Conservation (phyloP, 2,329 filamentous ascomycete species). For the Aspergillus flavus region DNA sequence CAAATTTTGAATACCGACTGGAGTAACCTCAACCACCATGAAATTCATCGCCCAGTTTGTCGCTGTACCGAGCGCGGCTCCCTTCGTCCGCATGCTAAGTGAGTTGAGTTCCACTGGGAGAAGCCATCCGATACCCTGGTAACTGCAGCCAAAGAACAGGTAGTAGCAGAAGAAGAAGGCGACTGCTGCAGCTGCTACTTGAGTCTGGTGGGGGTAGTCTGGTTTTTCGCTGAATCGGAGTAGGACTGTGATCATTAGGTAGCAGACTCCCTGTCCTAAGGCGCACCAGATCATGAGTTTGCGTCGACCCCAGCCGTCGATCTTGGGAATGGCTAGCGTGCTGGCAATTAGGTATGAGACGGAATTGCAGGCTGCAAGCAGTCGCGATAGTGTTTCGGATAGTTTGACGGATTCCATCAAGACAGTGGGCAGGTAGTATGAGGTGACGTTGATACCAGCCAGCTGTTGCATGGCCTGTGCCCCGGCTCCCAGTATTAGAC, state of each 20-base stretch:
- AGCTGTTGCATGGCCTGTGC: conserved; percentile 44
- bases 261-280: conserved; percentile 53
- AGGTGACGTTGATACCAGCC: conserved; percentile 41
- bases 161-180: conserved; percentile 50
- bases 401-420: conserved; percentile 47
- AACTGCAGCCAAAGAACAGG: conserved; percentile 42
- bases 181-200: conserved; percentile 51
- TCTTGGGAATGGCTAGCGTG: conserved; percentile 46
- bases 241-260: conserved; percentile 51
- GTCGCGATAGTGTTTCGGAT: conserved; percentile 40
- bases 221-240: conserved; percentile 29
- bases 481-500: conserved; percentile 50
- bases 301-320: conserved; percentile 53
- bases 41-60: conserved; percentile 39
- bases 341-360: conserved; percentile 51
- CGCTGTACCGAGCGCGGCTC: conserved; percentile 32
- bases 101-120: conserved; percentile 40
- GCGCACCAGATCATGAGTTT: conserved; percentile 54
- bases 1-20: conserved; percentile 33
- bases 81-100: conserved; percentile 38
- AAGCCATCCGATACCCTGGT: conserved; percentile 44
- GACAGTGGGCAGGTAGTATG: conserved; percentile 45
- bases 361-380: conserved; percentile 50
- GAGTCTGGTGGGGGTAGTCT: conserved; percentile 38
- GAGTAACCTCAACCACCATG: conserved; percentile 38